These are phyloP conservation scores for Hippophae gyantsensis DNA, from an alignment of 306 rosid species.

Conservation along the genomic window DNA sequence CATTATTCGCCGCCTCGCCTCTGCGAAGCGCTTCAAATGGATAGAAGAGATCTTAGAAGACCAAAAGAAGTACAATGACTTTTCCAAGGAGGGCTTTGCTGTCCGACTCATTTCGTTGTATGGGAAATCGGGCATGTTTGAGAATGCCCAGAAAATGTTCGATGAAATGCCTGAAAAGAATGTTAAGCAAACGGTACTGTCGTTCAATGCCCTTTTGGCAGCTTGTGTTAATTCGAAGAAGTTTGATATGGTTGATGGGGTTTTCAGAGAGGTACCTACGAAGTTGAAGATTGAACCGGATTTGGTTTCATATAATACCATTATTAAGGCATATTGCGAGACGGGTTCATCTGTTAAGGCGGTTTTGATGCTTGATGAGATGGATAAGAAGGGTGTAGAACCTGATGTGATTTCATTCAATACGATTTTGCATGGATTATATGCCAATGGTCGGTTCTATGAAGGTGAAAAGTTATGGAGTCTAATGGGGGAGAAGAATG, in stretches of 20 bases:
- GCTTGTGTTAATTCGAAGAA: conserved; percentile 48
- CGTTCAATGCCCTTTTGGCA: conserved; percentile 57
- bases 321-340: conserved; percentile 44
- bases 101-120: conserved; percentile 38
- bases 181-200: conserved; percentile 39
- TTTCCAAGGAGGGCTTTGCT: conserved; percentile 54
- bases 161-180: conserved; percentile 62
- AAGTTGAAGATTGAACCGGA: conserved; percentile 46
- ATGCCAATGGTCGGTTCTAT: conserved; percentile 28
- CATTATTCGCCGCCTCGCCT: conserved; percentile 62
- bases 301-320: conserved; percentile 54
- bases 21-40: conserved; percentile 48
- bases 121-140: conserved; percentile 45
- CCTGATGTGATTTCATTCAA: conserved; percentile 55
- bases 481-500: conserved; percentile 35
- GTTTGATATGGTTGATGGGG: conserved; percentile 28
- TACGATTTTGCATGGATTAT: conserved; percentile 47
- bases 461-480: conserved; percentile 61
- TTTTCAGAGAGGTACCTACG: conserved; percentile 36
- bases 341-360: conserved; percentile 48
- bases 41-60: conserved; percentile 59
- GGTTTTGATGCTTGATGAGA: conserved; percentile 28
- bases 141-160: conserved; percentile 49
- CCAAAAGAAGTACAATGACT: conserved; percentile 45
- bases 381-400: conserved; percentile 40